Conservation (phyloP, 1,284 basidiomycete genomes). For the Microbotryum silenes-acaulis region DNA sequence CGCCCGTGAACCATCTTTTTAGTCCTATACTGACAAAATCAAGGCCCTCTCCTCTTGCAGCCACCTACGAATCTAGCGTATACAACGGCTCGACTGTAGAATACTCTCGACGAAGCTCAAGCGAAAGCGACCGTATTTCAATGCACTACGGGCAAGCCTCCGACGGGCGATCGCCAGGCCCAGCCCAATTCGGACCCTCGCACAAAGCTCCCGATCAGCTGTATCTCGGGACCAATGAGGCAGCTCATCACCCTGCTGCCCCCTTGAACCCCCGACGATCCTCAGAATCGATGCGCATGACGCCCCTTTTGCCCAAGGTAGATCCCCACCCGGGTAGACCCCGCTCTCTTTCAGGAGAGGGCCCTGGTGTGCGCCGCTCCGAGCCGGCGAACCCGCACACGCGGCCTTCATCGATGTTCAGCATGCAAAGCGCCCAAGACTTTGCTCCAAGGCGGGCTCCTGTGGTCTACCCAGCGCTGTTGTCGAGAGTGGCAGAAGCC, state of each 20-base stretch:
- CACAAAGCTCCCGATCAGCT: slow-evolving; percentile 17
- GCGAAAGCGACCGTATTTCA: slow-evolving; percentile 21
- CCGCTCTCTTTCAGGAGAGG: slow-evolving; percentile 28
- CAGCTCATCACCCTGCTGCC: slow-evolving; percentile 7
- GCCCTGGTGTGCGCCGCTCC: slow-evolving; percentile 8
- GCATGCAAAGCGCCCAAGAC: background rate
- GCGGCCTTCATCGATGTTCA: background rate
- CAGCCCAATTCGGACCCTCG: background rate
- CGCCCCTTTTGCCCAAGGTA: slow-evolving; percentile 20
- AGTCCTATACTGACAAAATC: background rate
- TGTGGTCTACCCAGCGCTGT: slow-evolving; percentile 75
- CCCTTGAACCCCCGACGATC: slow-evolving; percentile 20
- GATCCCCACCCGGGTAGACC: slow-evolving; percentile 19
- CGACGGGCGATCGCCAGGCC: background rate
- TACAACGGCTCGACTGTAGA: background rate
- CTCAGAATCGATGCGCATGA: slow-evolving; percentile 31
- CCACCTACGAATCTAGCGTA: too few species aligned
- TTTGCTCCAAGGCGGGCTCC: slow-evolving; percentile 7
- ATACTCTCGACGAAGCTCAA: slow-evolving; percentile 22
- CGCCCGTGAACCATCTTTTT: background rate
- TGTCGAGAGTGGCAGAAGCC: slow-evolving; percentile 88
- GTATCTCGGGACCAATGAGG: background rate
- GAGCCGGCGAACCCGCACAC: background rate
- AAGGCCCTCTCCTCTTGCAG: background rate
- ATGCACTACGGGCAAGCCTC: slow-evolving; percentile 6